Conservation (phyloP, 352 stramenopile species). For the Phytophthora colocasiae region DNA sequence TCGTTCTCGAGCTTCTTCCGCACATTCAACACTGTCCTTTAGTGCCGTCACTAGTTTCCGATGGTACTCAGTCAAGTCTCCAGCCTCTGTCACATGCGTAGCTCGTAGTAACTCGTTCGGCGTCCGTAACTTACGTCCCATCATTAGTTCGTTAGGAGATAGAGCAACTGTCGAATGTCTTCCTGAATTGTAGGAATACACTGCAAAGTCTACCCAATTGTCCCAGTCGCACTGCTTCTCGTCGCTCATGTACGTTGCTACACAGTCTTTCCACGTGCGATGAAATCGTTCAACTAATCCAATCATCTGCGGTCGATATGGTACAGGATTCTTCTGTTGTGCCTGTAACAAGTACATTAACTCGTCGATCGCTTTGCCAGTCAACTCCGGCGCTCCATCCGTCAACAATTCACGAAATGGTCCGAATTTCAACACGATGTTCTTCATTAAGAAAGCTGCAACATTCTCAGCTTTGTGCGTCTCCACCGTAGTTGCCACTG, state of each 20-base stretch:
- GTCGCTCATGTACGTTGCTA: background rate
- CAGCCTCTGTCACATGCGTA: background rate
- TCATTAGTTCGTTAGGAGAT: background rate
- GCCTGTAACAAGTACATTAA: no score
- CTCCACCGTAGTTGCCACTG: background rate
- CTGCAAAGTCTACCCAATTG: constrained; percentile 2
- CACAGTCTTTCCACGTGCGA: background rate
- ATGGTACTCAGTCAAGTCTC: background rate
- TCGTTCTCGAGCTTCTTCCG: background rate
- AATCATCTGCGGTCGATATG: no score
- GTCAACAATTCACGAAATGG: background rate
- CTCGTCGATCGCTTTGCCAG: no score
- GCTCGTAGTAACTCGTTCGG: background rate
- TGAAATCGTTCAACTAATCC: background rate
- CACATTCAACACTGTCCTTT: background rate
- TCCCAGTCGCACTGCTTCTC: constrained; percentile 2
- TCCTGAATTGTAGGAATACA: constrained; percentile 6
- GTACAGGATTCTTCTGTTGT: no score
- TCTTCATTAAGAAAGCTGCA: background rate
- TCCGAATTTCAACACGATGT: background rate
- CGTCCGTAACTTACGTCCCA: background rate
- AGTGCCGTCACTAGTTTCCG: background rate
- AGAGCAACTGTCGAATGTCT: background rate
- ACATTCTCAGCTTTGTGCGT: background rate
- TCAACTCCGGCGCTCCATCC: background rate